Evolutionary conservation across 306 rosid species (phyloP), one percentile per base, ranked within the genome.

Genomic region (Vicia villosa): DNA sequence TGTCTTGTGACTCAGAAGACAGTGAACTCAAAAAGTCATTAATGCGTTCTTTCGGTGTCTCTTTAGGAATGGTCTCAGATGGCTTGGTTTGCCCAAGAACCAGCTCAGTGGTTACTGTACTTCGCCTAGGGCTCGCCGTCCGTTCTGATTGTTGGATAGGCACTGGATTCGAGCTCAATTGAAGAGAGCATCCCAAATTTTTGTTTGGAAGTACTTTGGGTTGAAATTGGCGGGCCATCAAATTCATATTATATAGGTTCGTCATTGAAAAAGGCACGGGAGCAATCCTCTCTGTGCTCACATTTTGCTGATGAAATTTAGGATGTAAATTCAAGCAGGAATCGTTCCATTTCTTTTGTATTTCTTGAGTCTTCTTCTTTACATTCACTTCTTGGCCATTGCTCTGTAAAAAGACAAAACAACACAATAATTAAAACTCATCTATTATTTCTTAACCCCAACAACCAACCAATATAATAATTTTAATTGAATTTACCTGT

Each of bases 341-440:
- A 43, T 89, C 96, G 0, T 73, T 79, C 99, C 99, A 91, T 83
- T 87, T 88, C 84, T 89, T 95, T 76, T 78, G 89, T 67, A 95
- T 70, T 68, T 89, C 93, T 67, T 76, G 81, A 69, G 87, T 75
- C 82, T 66, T 91, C 77, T 74, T 87, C 83, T 81, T 91, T 64
- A 60, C 59, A 51, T 54, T 72, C 73, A 67, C 76, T 69, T 88
- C 96, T 71, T 78, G 84, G 54, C 70, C 61, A 70, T 70, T 69
- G 17, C 68, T 68, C 98, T 88, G 63, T 46, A 24, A 37, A 52
- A 80, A 60, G 8, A 69, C 68, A 83, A 63, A 54, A 13, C 20
- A 60, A 73, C 66, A 68, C n/a, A 58, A 70, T 4, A 42, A 49
- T 55, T 40, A 68, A 57, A 65, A 76, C 17, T 30, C 49, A 8